Evolutionary conservation across 306 rosid species (phyloP).

Genomic region (Begonia fuchsioides): DNA sequence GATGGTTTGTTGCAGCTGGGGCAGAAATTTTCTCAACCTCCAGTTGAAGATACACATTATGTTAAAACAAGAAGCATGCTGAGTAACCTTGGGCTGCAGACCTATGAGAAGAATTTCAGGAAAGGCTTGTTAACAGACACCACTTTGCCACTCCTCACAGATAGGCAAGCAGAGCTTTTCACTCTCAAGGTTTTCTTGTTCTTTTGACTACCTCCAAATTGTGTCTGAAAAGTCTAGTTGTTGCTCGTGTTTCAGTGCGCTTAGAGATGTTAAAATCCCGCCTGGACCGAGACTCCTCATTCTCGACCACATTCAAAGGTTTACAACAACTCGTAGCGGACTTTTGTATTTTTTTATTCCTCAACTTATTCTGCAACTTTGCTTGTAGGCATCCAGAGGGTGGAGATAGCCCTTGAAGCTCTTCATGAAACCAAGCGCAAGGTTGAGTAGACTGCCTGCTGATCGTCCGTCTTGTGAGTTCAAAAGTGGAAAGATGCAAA

Average conservation of each 20-base stretch:
- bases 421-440: background rate
- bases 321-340: constrained; percentile 10
- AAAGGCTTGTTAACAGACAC: constrained; percentile 64
- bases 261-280: constrained; percentile 82
- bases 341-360: constrained; percentile 1
- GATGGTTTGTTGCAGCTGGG: constrained; percentile 44
- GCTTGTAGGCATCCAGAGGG: constrained; percentile 54
- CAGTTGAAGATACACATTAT: constrained; percentile 50
- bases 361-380: constrained; percentile 4
- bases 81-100: constrained; percentile 74
- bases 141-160: constrained; percentile 85
- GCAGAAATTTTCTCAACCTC: constrained; percentile 67
- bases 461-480: too few species aligned
- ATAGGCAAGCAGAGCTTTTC: constrained; percentile 41
- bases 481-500: too few species aligned
- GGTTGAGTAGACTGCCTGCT: too few species aligned
- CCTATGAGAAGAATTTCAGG: constrained; percentile 83
- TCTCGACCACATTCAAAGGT: constrained; percentile 88
- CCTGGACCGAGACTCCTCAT: constrained; percentile 95
- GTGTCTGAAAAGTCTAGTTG: background rate
- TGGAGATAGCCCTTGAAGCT: constrained; percentile 19
- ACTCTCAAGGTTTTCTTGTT: background rate
- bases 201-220: background rate
- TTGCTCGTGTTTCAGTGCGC: constrained; percentile 55
- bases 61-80: constrained; percentile 66